Conservation (phyloP, 257 asterid species). For the Solanum dulcamara region DNA sequence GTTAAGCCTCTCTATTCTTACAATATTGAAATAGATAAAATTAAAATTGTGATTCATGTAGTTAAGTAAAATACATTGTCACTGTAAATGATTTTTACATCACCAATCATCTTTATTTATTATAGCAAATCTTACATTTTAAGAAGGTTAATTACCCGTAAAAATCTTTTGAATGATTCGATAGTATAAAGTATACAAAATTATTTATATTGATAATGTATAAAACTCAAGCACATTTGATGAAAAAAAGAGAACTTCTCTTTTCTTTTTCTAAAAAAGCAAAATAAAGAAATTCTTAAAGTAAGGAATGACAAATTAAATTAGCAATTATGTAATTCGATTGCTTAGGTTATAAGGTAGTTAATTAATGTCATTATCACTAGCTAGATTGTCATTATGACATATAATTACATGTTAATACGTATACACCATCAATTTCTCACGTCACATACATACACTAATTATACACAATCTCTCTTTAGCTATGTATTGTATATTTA, state of each 20-base stretch:
- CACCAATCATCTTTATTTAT: not conserved
- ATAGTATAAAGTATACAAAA: not conserved
- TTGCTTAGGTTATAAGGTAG: not conserved
- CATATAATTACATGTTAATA: not conserved
- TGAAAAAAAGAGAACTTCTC: not conserved
- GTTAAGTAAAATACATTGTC: not conserved
- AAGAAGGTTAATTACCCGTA: not conserved
- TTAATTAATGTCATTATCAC: not conserved
- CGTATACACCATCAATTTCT: not conserved
- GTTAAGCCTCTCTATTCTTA: not conserved
- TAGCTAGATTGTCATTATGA: not conserved
- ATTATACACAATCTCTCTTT: not conserved
- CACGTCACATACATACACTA: not conserved
- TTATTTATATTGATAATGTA: not conserved
- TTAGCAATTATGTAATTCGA: not conserved
- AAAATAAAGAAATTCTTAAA: not conserved
- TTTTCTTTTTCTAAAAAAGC: not conserved
- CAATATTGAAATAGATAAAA: not conserved
- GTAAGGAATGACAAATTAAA: not conserved
- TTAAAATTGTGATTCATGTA: not conserved
- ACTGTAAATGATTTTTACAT: too few species aligned
- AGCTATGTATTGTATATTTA: too few species aligned
- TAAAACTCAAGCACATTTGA: not conserved
- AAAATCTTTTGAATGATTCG: not conserved
- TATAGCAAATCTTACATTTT: not conserved